Percentiles rank a stretch among this genome's conserved stretches.
Conservation (phyloP, 2,329 filamentous ascomycete species). For the Shiraia sp. region DNA sequence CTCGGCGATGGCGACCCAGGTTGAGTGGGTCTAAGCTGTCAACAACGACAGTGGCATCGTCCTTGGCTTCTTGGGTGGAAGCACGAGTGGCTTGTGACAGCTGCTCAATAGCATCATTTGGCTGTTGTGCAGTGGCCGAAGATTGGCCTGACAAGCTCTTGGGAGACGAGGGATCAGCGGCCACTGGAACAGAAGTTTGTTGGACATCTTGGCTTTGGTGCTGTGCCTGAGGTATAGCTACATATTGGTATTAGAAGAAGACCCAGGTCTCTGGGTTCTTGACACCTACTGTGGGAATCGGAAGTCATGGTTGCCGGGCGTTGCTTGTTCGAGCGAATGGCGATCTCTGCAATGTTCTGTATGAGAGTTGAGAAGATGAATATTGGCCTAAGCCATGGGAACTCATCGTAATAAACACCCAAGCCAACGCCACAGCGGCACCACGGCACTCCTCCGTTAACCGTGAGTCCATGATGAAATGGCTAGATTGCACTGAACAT, state of each 20-base stretch:
- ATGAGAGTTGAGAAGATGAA: conserved; percentile 26
- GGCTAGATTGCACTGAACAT: conserved; percentile 11
- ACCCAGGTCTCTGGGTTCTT: conserved; percentile 13
- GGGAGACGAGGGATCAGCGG: conserved; percentile 21
- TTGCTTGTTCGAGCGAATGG: conserved; percentile 14
- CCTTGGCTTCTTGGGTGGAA: conserved; percentile 27
- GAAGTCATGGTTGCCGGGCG: conserved; percentile 36
- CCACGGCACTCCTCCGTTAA: conserved; percentile 17
- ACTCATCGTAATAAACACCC: conserved; percentile 38
- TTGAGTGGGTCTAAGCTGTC: conserved; percentile 41
- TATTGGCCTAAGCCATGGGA: conserved; percentile 29
- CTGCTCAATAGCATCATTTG: conserved; percentile 29
- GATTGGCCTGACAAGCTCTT: conserved; percentile 26
- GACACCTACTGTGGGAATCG: conserved; percentile 37
- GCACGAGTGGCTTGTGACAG: conserved; percentile 22
- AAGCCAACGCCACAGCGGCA: conserved; percentile 14
- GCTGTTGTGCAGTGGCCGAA: conserved; percentile 18
- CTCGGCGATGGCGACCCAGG: conserved; percentile 40
- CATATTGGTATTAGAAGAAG: conserved; percentile 27
- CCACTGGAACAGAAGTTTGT: conserved; percentile 34
- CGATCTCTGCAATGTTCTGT: conserved; percentile 26
- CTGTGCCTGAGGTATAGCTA: conserved; percentile 32
- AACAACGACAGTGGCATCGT: conserved; percentile 19
- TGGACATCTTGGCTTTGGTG: conserved; percentile 31
- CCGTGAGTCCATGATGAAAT: conserved; percentile 16